Conservation (phyloP, 2,329 filamentous ascomycete species). For the Capronia americana region DNA sequence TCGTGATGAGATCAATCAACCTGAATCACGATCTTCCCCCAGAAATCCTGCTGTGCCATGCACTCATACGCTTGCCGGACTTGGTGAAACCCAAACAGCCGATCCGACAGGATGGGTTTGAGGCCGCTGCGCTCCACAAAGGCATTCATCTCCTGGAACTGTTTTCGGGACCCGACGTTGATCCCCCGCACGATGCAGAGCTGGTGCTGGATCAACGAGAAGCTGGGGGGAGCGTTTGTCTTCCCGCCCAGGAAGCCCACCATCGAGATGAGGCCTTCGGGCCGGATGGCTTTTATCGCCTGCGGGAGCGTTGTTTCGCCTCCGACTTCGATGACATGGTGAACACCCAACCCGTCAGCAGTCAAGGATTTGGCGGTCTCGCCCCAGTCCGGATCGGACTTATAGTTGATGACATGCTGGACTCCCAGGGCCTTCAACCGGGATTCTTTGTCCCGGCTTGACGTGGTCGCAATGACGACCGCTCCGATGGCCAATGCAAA, state of each 20-base stretch:
- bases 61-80: conserved; percentile 61
- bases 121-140: neutral
- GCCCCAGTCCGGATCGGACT: conserved; percentile 64
- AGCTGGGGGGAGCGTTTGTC: conserved; percentile 43
- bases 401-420: conserved; percentile 67
- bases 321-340: conserved; percentile 70
- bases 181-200: conserved; percentile 6
- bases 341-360: conserved; percentile 60
- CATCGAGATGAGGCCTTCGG: conserved; percentile 58
- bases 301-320: conserved; percentile 65
- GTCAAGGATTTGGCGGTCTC: conserved; percentile 59
- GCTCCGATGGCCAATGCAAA: conserved; percentile 59
- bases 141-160: conserved; percentile 1
- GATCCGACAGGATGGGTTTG: conserved; percentile 59
- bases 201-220: neutral
- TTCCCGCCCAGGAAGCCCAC: conserved; percentile 59
- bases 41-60: conserved; percentile 60
- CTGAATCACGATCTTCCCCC: conserved; percentile 60
- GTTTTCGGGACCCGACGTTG: neutral
- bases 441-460: conserved; percentile 60
- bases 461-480: conserved; percentile 65
- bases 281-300: conserved; percentile 55
- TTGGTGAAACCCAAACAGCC: conserved; percentile 60
- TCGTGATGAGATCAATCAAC: neutral
- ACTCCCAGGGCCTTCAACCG: conserved; percentile 64